These are phyloP conservation scores for Aureobasidium leucospermi DNA, from an alignment of 2,329 filamentous ascomycete species.

Conservation along the genomic window DNA sequence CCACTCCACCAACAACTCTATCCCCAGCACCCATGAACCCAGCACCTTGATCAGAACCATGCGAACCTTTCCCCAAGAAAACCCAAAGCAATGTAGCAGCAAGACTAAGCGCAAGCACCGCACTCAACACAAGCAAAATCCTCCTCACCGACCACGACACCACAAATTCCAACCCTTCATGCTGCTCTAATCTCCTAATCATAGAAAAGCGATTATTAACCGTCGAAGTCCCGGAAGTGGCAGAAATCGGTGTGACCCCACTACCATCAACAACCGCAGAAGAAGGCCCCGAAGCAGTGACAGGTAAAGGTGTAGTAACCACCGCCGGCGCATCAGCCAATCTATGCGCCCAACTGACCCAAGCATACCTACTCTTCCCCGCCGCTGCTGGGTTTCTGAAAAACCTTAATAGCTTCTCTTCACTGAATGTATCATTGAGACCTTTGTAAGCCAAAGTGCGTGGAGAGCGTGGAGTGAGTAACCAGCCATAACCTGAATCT, in stretches of 20 bases:
- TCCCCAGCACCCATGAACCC: conserved; percentile 27
- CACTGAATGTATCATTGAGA: conserved; percentile 31
- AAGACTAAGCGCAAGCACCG: conserved; percentile 25
- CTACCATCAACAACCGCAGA: not conserved
- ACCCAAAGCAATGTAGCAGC: conserved; percentile 29
- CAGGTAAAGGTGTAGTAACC: not conserved
- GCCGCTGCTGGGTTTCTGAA: conserved; percentile 28
- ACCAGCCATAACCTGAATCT: conserved; percentile 25
- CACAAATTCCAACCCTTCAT: conserved; percentile 31
- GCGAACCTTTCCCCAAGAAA: conserved; percentile 26
- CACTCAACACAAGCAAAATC: conserved; percentile 23
- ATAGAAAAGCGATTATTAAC: conserved; percentile 8
- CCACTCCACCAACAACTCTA: conserved; percentile 27
- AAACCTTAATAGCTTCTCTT: conserved; percentile 31
- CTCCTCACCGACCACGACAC: conserved; percentile 26
- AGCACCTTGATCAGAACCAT: conserved; percentile 14
- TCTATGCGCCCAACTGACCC: conserved; percentile 38
- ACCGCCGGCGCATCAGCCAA: conserved; percentile 22
- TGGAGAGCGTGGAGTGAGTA: conserved; percentile 22
- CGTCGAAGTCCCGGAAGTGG: not conserved
- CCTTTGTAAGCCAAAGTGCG: conserved; percentile 24
- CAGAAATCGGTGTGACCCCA: not conserved
- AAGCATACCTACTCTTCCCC: conserved; percentile 33
- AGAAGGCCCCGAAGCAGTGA: not conserved
- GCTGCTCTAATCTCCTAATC: conserved; percentile 19